Evolutionary conservation across 495 filamentous ascomycete species (phyloP).

Genomic region (Hyaloscypha bicolor): DNA sequence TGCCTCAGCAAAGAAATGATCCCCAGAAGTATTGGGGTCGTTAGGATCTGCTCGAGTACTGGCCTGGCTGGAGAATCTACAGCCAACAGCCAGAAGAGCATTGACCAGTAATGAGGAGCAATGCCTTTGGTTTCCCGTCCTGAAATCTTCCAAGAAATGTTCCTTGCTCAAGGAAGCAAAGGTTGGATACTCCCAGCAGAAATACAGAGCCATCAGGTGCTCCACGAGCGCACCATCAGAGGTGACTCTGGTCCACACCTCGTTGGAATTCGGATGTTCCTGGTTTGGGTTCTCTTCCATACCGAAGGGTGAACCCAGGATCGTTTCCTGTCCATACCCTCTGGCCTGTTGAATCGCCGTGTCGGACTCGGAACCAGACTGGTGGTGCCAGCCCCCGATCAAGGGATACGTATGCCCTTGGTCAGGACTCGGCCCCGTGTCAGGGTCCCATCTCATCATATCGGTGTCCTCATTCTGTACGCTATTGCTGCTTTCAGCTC

Average conservation of each 20-base stretch:
- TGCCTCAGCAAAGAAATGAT: slow-evolving; percentile 72
- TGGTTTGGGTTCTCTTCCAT: slow-evolving; percentile 1
- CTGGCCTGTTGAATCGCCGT: slow-evolving; percentile 4
- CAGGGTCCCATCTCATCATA: slow-evolving; percentile 26
- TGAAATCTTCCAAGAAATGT: slow-evolving; percentile 70
- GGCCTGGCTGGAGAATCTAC: slow-evolving; percentile 69
- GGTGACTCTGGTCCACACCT: slow-evolving; percentile 64
- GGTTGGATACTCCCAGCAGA: slow-evolving; percentile 80
- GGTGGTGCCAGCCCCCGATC: slow-evolving; percentile 21
- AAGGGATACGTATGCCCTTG: slow-evolving; percentile 7
- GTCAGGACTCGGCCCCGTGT: slow-evolving; percentile 1
- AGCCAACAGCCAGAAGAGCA: slow-evolving; percentile 71
- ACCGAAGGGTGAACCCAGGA: slow-evolving; percentile 22
- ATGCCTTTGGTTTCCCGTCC: slow-evolving; percentile 54
- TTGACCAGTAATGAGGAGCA: slow-evolving; percentile 78
- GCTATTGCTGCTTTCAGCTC: background rate
- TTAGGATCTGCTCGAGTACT: slow-evolving; percentile 63
- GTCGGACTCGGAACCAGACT: slow-evolving; percentile 7
- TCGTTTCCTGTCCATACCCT: slow-evolving; percentile 15
- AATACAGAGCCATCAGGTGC: slow-evolving; percentile 71
- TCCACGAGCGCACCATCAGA: slow-evolving; percentile 57
- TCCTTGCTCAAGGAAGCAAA: slow-evolving; percentile 72
- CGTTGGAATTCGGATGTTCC: background rate
- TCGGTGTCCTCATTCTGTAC: background rate
- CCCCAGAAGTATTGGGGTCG: slow-evolving; percentile 72